Percentiles rank a stretch among this genome's conserved stretches.
Evolutionary conservation across 2,329 filamentous ascomycete species (phyloP).

Genomic region (Ophiostoma piceae): DNA sequence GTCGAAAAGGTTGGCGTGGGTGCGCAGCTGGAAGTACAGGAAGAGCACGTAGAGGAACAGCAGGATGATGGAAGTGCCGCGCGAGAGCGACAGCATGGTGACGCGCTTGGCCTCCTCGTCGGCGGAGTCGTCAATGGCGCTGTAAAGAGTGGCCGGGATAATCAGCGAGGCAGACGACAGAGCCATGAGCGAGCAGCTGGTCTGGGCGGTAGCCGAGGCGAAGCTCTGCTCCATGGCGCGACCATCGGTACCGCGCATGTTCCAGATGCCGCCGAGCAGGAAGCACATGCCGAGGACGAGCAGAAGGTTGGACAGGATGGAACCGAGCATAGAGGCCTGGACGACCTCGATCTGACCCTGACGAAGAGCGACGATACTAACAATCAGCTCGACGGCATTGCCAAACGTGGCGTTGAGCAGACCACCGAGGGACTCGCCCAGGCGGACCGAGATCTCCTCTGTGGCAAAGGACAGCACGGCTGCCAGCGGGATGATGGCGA

Average conservation of each 20-base stretch:
- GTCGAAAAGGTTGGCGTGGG: conserved; percentile 68
- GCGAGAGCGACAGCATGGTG: conserved; percentile 66
- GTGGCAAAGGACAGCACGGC: conserved; percentile 82
- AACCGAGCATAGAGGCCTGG: conserved; percentile 86
- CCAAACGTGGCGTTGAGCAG: conserved; percentile 72
- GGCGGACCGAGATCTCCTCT: conserved; percentile 66
- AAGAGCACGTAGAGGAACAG: conserved; percentile 71
- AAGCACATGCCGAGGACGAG: conserved; percentile 89
- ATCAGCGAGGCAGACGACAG: conserved; percentile 72
- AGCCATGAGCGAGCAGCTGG: conserved; percentile 69
- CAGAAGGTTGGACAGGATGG: conserved; percentile 83
- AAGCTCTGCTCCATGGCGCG: conserved; percentile 63
- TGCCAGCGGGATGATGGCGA: conserved; percentile 83
- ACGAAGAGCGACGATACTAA: conserved; percentile 81
- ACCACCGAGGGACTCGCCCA: conserved; percentile 70
- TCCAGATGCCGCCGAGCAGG: conserved; percentile 65
- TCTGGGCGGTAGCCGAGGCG: conserved; percentile 71
- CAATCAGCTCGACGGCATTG: conserved; percentile 75
- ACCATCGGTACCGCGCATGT: conserved; percentile 53
- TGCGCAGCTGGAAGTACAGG: conserved; percentile 70
- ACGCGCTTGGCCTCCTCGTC: conserved; percentile 40
- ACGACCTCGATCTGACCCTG: conserved; percentile 84
- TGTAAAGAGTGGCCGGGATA: conserved; percentile 70
- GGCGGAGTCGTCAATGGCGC: conserved; percentile 49
- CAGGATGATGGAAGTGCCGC: conserved; percentile 70